Evolutionary conservation across 495 filamentous ascomycete genomes (phyloP).

Genomic region (Podospora didyma): DNA sequence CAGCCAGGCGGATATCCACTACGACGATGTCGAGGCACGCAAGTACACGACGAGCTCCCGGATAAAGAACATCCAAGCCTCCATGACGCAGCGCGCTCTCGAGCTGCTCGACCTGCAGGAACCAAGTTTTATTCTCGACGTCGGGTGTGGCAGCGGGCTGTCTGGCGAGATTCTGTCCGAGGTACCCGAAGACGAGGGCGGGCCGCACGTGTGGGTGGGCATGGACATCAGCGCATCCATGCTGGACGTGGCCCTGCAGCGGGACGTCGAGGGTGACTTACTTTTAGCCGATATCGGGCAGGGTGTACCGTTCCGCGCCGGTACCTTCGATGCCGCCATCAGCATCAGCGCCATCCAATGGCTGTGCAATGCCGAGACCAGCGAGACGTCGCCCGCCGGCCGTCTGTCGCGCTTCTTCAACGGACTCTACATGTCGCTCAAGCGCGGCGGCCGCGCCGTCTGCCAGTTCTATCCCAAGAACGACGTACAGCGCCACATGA

Average conservation of each 20-base stretch:
- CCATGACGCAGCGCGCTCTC: slow-evolving; percentile 91
- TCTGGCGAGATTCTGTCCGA: slow-evolving; percentile 87
- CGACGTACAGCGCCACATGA: slow-evolving; percentile 85
- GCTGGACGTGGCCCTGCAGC: slow-evolving; percentile 85
- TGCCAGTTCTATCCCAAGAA: slow-evolving; percentile 99
- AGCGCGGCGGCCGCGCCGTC: slow-evolving; percentile 83
- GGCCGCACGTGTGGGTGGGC: slow-evolving; percentile 88
- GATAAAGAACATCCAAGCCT: slow-evolving; percentile 88
- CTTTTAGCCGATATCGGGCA: slow-evolving; percentile 92
- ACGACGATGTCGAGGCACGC: slow-evolving; percentile 88
- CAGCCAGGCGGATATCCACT: slow-evolving; percentile 92
- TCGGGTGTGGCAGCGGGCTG: slow-evolving; percentile 93
- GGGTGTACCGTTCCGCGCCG: slow-evolving; percentile 88
- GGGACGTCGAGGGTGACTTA: slow-evolving; percentile 88
- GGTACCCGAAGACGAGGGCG: slow-evolving; percentile 60
- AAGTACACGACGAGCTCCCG: slow-evolving; percentile 98
- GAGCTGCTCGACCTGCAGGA: slow-evolving; percentile 76
- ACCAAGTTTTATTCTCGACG: slow-evolving; percentile 85
- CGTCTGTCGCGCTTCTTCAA: slow-evolving; percentile 83
- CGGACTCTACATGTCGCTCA: slow-evolving; percentile 79
- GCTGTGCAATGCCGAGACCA: slow-evolving; percentile 92
- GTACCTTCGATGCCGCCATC: slow-evolving; percentile 91
- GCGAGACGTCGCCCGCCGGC: slow-evolving; percentile 71
- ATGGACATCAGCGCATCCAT: slow-evolving; percentile 94
- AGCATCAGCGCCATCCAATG: slow-evolving; percentile 94